A percentile compares a stretch with the other conserved stretches of the same genome.
Evolutionary conservation across 192 early-diverging fungal genomes (phyloP).

Genomic region (Umbelopsis isabellina): DNA sequence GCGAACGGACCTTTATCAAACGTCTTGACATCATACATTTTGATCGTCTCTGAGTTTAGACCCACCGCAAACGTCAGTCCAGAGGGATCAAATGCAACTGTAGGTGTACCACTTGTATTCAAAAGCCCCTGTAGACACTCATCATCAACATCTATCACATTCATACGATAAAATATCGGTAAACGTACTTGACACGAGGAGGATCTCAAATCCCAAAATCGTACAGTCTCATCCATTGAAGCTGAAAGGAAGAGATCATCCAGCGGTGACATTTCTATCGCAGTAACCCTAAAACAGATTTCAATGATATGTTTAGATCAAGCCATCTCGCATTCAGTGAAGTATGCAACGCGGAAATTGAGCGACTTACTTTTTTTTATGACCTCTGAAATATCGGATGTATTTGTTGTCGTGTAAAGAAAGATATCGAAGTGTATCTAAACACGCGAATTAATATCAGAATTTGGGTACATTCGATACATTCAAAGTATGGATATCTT

Average conservation of each 20-base stretch:
- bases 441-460: not conserved
- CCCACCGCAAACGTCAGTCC: slow-evolving; percentile 79
- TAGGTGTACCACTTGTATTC: slow-evolving; percentile 45
- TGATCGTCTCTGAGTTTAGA: slow-evolving; percentile 51
- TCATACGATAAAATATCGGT: not conserved
- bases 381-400: slow-evolving; percentile 91
- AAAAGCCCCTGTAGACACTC: slow-evolving; percentile 41
- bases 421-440: slow-evolving; percentile 91
- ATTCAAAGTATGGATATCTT: not conserved
- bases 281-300: slow-evolving; percentile 60
- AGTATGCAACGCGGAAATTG: not conserved
- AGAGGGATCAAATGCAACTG: slow-evolving; percentile 77
- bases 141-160: slow-evolving; percentile 17
- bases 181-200: slow-evolving; percentile 58
- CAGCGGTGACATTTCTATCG: slow-evolving; percentile 81
- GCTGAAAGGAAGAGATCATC: slow-evolving; percentile 86
- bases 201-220: slow-evolving; percentile 84
- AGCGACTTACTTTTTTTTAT: slow-evolving; percentile 61
- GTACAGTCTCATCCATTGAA: slow-evolving; percentile 72
- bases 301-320: not conserved
- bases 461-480: not conserved
- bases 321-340: not conserved
- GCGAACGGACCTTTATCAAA: slow-evolving; percentile 60
- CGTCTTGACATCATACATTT: slow-evolving; percentile 75
- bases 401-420: slow-evolving; percentile 96